phyloP scores from a whole-genome alignment of 345 rosid genomes.

The Populus euphratica region DNA sequence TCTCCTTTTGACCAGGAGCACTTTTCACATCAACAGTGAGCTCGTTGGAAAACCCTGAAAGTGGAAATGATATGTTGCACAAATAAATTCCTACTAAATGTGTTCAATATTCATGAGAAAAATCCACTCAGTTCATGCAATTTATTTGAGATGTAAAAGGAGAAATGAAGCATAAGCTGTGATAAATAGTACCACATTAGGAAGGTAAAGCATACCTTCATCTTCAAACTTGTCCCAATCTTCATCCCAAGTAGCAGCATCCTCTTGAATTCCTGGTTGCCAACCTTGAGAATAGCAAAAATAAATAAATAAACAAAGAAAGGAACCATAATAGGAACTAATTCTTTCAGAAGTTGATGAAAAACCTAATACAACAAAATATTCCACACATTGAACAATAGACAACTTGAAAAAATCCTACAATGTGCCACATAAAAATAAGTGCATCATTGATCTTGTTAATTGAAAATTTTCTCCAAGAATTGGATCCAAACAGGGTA shows the following conservation, averaged over 20 bases:
- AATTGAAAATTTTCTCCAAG: background rate
- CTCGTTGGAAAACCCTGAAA: constrained; percentile 83
- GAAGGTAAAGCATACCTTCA: constrained; percentile 49
- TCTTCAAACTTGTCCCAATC: constrained; percentile 99
- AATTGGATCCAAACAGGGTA: background rate
- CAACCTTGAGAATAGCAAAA: constrained; percentile 53
- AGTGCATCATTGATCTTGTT: background rate
- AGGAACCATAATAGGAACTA: background rate
- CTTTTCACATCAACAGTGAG: constrained; percentile 52
- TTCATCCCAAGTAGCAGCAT: constrained; percentile 91
- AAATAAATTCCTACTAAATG: constrained; percentile 8
- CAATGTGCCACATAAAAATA: background rate
- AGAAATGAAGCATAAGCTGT: background rate
- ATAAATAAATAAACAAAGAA: background rate
- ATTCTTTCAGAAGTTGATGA: background rate
- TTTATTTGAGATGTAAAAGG: background rate
- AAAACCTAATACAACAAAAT: background rate
- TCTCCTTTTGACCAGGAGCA: constrained; percentile 42
- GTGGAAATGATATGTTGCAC: constrained; percentile 11
- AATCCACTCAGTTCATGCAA: constrained; percentile 2
- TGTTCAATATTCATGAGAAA: constrained; percentile 4
- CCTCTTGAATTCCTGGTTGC: constrained; percentile 94
- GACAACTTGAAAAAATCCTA: background rate
- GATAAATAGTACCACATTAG: constrained; percentile 1
- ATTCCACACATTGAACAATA: background rate